These are phyloP conservation scores for Candida ponderosae DNA, from an alignment of 805 yeast genomes.

Conservation along the genomic window DNA sequence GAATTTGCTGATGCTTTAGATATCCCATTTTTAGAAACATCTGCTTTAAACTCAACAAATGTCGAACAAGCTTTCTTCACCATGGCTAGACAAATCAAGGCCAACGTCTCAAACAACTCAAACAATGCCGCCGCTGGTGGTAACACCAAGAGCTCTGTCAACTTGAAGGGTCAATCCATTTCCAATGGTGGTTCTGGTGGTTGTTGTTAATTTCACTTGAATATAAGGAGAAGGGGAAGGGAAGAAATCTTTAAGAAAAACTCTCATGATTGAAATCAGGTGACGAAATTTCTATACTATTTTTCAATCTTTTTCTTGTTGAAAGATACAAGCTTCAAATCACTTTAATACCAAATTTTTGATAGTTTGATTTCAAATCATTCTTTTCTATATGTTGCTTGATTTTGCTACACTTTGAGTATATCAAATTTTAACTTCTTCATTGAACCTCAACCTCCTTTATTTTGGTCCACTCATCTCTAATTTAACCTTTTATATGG, in stretches of 20 bases:
- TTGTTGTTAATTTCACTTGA: slow-evolving; percentile 32
- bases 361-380: too few species aligned
- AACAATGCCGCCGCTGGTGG: slow-evolving; percentile 20
- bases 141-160: slow-evolving; percentile 56
- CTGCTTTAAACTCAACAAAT: slow-evolving; percentile 90
- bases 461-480: too few species aligned
- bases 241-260: background rate
- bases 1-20: slow-evolving; percentile 95
- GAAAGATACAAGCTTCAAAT: too few species aligned
- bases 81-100: slow-evolving; percentile 98
- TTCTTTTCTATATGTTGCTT: too few species aligned
- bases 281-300: background rate
- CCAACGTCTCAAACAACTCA: slow-evolving; percentile 71
- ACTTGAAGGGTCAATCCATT: slow-evolving; percentile 63
- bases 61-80: slow-evolving; percentile 98
- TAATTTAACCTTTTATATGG: too few species aligned
- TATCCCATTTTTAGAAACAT: slow-evolving; percentile 92
- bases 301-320: background rate
- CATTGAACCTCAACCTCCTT: too few species aligned
- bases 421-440: too few species aligned
- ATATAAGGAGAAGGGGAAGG: background rate
- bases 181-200: slow-evolving; percentile 32
- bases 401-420: too few species aligned
- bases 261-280: too few species aligned
- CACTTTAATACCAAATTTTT: too few species aligned